These are phyloP conservation scores for Arctostaphylos glauca DNA, from an alignment of 148 eudicot genomes.

Conservation along the genomic window DNA sequence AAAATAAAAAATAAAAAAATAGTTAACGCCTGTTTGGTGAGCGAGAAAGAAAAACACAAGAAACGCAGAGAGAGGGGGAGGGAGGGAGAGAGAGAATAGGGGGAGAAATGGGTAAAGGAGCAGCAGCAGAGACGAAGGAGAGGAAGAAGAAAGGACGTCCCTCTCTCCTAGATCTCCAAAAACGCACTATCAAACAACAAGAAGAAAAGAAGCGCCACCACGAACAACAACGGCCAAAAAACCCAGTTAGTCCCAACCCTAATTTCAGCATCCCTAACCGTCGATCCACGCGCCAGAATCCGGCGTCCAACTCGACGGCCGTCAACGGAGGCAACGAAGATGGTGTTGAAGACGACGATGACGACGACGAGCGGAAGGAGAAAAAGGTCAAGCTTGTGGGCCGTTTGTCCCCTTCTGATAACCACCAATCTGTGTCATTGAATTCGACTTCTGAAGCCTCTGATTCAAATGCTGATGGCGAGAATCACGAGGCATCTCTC, in stretches of 20 bases:
- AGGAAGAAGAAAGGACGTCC: slow-evolving; percentile 76
- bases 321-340: neutral
- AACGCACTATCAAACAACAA: slow-evolving; percentile 32
- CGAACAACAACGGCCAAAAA: slow-evolving; percentile 9
- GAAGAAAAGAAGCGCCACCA: neutral
- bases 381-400: slow-evolving; percentile 70
- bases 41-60: neutral
- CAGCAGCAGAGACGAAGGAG: slow-evolving; percentile 27
- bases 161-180: slow-evolving; percentile 47
- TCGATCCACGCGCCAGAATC: slow-evolving; percentile 45
- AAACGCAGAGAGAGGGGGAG: neutral
- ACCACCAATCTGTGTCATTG: slow-evolving; percentile 18
- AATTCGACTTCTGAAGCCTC: slow-evolving; percentile 26
- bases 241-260: slow-evolving; percentile 21
- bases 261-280: slow-evolving; percentile 22
- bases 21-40: slow-evolving; percentile 24
- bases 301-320: slow-evolving; percentile 18
- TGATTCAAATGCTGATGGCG: slow-evolving; percentile 23
- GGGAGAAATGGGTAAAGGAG: slow-evolving; percentile 29
- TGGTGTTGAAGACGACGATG: slow-evolving; percentile 23
- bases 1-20: slow-evolving; percentile 7
- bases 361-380: slow-evolving; percentile 60
- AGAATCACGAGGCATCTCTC: slow-evolving; percentile 8
- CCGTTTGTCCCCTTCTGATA: slow-evolving; percentile 39
- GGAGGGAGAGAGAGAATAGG: slow-evolving; percentile 17